Base-by-base conservation (phyloP, 306 rosid species). In the Abrus precatorius region DNA sequence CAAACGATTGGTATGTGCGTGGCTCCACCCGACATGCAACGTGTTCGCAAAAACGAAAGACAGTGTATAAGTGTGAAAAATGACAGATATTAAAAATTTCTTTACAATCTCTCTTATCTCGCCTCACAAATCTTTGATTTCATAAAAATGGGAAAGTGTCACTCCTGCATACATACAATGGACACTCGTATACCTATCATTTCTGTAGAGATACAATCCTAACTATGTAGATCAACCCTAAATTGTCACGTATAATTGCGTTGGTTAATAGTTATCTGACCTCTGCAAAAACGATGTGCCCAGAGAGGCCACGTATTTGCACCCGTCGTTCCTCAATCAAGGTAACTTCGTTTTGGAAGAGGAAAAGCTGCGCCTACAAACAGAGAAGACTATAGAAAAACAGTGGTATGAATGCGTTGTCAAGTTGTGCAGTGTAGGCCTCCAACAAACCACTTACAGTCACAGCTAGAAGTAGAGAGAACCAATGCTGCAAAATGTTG, bases 361-460 rank as follows among this genome's bases (percentile, higher is more conserved):
- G 76, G 70, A 67, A 52, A 75, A 80, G 84, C 52, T 41, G 56
- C 83, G 78, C 69, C 89, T 87, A 95, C 87, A 95, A 83, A 85
- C 96, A 91, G 65, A 95, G 96, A 78, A 95, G 99, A 84, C 97
- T 92, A 62, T 87, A 93, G 93, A 95, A 95, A 63, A 93, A 84
- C 30, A 93, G 91, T 28, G 99, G 99, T 78, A 95, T 93, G 84
- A 95, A 95, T 9, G 97, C 97, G 41, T 95, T 95, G 90, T 95
- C 99, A 29, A 95, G 97, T 81, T 95, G 99, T 6, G 98, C 88
- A 1, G 99, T 95, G 88, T 89, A 90, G 72, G 99, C 99, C 94
- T 95, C 99, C 88, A 95, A 83, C 88, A 95, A 76, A 73, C 99
- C 99, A 87, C 97, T 91, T 33, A 81, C 84, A n/a, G 92, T 91